A percentile compares a stretch with the other conserved stretches of the same genome.
These are phyloP conservation scores for Lepidium didymum DNA, from an alignment of 345 rosid species.

Conservation along the genomic window DNA sequence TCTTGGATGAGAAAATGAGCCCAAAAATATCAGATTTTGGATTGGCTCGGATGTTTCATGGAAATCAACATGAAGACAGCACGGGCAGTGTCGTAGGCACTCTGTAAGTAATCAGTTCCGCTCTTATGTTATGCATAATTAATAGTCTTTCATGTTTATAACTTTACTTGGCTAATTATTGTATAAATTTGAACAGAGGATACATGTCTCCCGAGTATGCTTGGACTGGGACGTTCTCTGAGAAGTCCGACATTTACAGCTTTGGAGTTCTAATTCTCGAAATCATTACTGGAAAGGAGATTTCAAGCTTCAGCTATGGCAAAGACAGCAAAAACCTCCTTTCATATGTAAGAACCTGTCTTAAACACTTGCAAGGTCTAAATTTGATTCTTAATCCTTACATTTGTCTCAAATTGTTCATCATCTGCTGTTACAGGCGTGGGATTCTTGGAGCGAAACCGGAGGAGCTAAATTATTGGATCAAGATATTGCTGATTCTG, in stretches of 20 bases:
- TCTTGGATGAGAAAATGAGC: slow-evolving; percentile 26
- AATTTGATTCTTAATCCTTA: neutral
- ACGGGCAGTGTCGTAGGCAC: slow-evolving; percentile 25
- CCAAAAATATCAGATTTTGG: slow-evolving; percentile 29
- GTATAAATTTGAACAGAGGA: slow-evolving; percentile 13
- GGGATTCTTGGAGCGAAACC: slow-evolving; percentile 23
- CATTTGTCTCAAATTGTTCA: neutral
- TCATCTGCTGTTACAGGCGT: slow-evolving; percentile 8
- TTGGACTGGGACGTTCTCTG: slow-evolving; percentile 38
- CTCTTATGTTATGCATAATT: neutral
- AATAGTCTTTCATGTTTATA: neutral
- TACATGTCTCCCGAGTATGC: slow-evolving; percentile 54
- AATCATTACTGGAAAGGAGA: slow-evolving; percentile 24
- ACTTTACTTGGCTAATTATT: neutral
- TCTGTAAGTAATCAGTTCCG: slow-evolving; percentile 12
- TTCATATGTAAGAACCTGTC: slow-evolving; percentile 20
- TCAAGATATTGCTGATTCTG: slow-evolving; percentile 15
- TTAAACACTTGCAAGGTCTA: neutral
- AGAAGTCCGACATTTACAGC: slow-evolving; percentile 48
- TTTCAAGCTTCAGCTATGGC: slow-evolving; percentile 25
- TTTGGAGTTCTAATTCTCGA: slow-evolving; percentile 39
- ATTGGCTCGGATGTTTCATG: slow-evolving; percentile 21
- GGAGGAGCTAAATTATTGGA: slow-evolving; percentile 19
- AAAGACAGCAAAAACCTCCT: slow-evolving; percentile 20
- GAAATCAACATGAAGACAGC: slow-evolving; percentile 16